A percentile compares a stretch with the other conserved stretches of the same genome.
phyloP scores from a whole-genome alignment of 2,329 filamentous ascomycete genomes.

The Fusarium mexicanum region DNA sequence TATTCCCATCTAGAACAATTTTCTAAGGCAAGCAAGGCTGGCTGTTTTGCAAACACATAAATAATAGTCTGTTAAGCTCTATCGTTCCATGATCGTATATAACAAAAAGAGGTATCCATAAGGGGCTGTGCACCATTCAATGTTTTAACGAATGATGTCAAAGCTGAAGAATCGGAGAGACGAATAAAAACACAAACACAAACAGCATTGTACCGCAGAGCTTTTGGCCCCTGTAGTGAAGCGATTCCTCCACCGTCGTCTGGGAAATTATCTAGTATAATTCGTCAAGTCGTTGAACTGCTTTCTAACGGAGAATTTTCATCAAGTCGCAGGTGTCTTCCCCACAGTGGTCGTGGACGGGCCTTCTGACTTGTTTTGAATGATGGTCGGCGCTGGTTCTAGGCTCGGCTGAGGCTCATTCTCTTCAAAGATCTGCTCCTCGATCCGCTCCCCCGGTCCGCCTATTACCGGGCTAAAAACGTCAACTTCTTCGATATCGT shows the following conservation, averaged over 20 bases:
- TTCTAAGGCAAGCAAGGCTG: not conserved
- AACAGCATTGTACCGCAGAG: slow-evolving; percentile 18
- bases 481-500: slow-evolving; percentile 68
- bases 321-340: slow-evolving; percentile 25
- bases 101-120: slow-evolving; percentile 41
- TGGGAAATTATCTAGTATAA: slow-evolving; percentile 33
- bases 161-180: slow-evolving; percentile 26
- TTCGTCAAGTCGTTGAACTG: slow-evolving; percentile 42
- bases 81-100: slow-evolving; percentile 32
- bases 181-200: slow-evolving; percentile 20
- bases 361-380: slow-evolving; percentile 21
- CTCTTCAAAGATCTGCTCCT: slow-evolving; percentile 59
- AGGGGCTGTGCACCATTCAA: slow-evolving; percentile 26
- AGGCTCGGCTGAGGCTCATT: slow-evolving; percentile 43
- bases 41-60: not conserved
- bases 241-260: slow-evolving; percentile 14
- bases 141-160: not conserved
- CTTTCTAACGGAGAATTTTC: not conserved
- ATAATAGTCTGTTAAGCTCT: slow-evolving; percentile 27
- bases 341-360: slow-evolving; percentile 5
- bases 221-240: slow-evolving; percentile 23
- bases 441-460: slow-evolving; percentile 55
- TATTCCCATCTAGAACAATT: not conserved
- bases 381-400: slow-evolving; percentile 28
- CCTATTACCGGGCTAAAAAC: slow-evolving; percentile 63